phyloP scores from a whole-genome alignment of 257 asterid species.

The Gentiana macrophylla region DNA sequence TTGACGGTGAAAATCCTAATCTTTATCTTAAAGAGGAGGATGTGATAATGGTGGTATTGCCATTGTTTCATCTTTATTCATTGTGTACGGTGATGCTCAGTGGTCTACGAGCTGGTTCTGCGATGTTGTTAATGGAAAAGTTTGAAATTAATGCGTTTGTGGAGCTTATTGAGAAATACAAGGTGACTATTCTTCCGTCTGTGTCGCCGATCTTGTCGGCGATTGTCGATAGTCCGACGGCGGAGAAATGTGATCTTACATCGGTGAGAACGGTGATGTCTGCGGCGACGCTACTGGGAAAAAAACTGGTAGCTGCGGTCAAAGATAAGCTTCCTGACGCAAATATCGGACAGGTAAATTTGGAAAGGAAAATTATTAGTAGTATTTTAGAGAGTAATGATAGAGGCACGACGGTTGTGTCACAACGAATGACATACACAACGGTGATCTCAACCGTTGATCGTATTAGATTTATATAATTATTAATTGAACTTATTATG shows the following conservation, averaged over 20 bases:
- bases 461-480: too few relatives aligned
- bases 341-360: constrained; percentile 10
- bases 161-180: constrained; percentile 12
- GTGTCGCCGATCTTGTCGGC: constrained; percentile 20
- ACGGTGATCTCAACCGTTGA: too few relatives aligned
- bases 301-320: constrained; percentile 2
- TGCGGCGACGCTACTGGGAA: constrained; percentile 21
- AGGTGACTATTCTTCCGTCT: constrained; percentile 13
- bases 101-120: constrained; percentile 19
- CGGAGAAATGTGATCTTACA: constrained; percentile 12
- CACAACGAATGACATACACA: too few relatives aligned
- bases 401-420: too few relatives aligned
- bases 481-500: too few relatives aligned
- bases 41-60: constrained; percentile 15
- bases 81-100: constrained; percentile 14
- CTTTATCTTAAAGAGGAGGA: constrained; percentile 12
- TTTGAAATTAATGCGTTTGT: constrained; percentile 12
- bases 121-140: constrained; percentile 14
- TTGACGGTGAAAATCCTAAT: constrained; percentile 20
- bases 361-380: too few relatives aligned
- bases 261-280: constrained; percentile 16
- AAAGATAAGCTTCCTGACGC: too few relatives aligned
- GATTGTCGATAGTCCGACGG: constrained; percentile 15
- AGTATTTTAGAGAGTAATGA: too few relatives aligned
- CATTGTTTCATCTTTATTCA: constrained; percentile 18